A percentile compares a stretch with the other conserved stretches of the same genome.
These are phyloP conservation scores for Leccinum arenicola DNA, from an alignment of 768 basidiomycete genomes.

Conservation along the genomic window DNA sequence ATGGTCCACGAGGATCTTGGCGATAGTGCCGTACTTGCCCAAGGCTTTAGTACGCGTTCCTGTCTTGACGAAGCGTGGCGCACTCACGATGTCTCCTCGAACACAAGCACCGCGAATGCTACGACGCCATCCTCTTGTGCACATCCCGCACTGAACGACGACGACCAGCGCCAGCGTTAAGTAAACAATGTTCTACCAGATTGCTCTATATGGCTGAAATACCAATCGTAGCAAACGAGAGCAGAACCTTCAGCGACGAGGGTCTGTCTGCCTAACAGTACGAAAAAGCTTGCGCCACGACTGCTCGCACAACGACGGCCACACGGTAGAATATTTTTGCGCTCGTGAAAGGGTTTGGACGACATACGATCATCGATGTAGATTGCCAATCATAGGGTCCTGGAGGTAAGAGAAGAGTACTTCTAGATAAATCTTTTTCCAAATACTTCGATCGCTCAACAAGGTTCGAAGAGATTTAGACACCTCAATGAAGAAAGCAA, in stretches of 20 bases:
- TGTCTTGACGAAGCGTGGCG: neutral
- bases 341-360: constrained; percentile 4
- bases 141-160: neutral
- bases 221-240: constrained; percentile 12
- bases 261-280: constrained; percentile 9
- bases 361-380: constrained; percentile 1
- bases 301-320: constrained; percentile 8
- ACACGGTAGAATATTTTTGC: neutral
- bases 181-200: neutral
- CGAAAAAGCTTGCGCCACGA: neutral
- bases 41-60: neutral
- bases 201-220: neutral
- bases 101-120: constrained; percentile 8
- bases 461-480: constrained; percentile 1
- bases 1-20: constrained; percentile 1
- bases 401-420: neutral
- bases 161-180: neutral
- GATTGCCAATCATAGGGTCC: constrained; percentile 16
- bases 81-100: constrained; percentile 1
- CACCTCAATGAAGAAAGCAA: neutral
- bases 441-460: constrained; percentile 6
- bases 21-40: neutral
- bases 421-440: constrained; percentile 1
- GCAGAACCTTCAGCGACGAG: constrained; percentile 9
- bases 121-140: constrained; percentile 1